These are phyloP conservation scores for Malassezia caprae DNA, from an alignment of 1,284 basidiomycete genomes.

Conservation along the genomic window DNA sequence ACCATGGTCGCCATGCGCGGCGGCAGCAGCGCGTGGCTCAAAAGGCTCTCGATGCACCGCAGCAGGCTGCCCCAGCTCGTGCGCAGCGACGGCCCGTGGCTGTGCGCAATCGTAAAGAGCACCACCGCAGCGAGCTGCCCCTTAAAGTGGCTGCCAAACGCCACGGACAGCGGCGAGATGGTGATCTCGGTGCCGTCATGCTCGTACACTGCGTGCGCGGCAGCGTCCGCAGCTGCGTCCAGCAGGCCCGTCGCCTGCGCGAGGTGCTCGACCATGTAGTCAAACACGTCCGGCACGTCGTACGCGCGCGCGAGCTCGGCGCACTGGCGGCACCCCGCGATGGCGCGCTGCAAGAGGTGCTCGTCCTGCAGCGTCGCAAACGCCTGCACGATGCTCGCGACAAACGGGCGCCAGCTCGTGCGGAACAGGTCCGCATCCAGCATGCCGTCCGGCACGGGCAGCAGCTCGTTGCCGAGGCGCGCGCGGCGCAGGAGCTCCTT, in stretches of 20 bases:
- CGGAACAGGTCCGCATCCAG: conserved; percentile 93
- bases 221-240: conserved; percentile 24
- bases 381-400: conserved; percentile 55
- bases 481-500: conserved; percentile 81
- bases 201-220: not conserved
- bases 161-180: conserved; percentile 80
- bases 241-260: conserved; percentile 34
- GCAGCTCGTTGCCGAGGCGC: conserved; percentile 67
- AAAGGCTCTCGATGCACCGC: conserved; percentile 94
- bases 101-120: conserved; percentile 92
- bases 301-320: conserved; percentile 84
- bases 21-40: conserved; percentile 73
- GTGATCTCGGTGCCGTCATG: conserved; percentile 57
- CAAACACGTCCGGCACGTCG: conserved; percentile 84
- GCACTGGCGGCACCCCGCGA: conserved; percentile 89
- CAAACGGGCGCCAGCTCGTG: conserved; percentile 76
- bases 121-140: conserved; percentile 94
- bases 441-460: conserved; percentile 64
- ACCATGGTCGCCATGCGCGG: conserved; percentile 87
- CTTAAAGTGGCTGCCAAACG: conserved; percentile 90
- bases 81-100: conserved; percentile 84
- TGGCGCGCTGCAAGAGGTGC: conserved; percentile 84
- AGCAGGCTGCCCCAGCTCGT: conserved; percentile 86
- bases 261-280: conserved; percentile 84
- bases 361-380: conserved; percentile 95